These are phyloP conservation scores for Claviceps sp. DNA, from an alignment of 2,329 filamentous ascomycete species.

Conservation along the genomic window DNA sequence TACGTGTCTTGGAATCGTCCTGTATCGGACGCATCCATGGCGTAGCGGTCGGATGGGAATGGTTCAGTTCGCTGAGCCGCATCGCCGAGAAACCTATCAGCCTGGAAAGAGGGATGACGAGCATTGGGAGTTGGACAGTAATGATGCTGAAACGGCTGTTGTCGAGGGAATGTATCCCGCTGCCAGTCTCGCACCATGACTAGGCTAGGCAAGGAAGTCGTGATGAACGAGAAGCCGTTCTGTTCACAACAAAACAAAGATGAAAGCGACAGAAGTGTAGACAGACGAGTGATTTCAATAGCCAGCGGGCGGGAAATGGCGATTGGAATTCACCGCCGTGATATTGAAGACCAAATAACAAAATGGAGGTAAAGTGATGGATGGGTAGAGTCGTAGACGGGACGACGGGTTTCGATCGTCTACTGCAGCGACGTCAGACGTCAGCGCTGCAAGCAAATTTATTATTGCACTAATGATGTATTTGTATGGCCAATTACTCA, in stretches of 20 bases:
- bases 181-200: conserved; percentile 28
- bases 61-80: conserved; percentile 17
- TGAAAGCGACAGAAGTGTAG: background rate
- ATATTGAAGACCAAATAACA: background rate
- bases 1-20: conserved; percentile 21
- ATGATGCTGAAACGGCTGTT: conserved; percentile 15
- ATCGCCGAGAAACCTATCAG: conserved; percentile 17
- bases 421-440: background rate
- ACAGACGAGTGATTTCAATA: background rate
- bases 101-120: conserved; percentile 18
- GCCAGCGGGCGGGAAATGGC: background rate
- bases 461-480: no score
- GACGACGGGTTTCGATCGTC: background rate
- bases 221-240: background rate
- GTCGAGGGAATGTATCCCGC: conserved; percentile 25
- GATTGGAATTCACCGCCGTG: background rate
- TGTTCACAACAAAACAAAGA: background rate
- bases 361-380: background rate
- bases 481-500: background rate
- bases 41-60: conserved; percentile 18
- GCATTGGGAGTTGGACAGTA: conserved; percentile 9
- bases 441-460: background rate
- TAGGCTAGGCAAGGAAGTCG: background rate
- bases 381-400: background rate
- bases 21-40: conserved; percentile 17